A percentile compares a stretch with the other conserved stretches of the same genome.
phyloP scores from a whole-genome alignment of 176 grass and related monocot genomes.

The Alloteropsis semialata region DNA sequence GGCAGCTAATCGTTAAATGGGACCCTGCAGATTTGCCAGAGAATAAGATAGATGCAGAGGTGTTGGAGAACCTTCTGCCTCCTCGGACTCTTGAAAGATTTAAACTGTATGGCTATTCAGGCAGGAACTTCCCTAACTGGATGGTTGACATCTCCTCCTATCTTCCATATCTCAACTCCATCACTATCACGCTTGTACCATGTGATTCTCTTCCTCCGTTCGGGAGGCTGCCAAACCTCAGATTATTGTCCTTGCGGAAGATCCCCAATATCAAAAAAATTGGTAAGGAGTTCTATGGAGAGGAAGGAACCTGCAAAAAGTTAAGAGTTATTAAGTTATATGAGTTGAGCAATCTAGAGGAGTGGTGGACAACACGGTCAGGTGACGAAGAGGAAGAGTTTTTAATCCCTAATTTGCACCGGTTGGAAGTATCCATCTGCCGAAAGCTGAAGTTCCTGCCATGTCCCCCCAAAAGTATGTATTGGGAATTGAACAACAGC shows the following conservation, averaged over 20 bases:
- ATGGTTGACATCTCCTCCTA: background rate
- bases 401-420: conserved; percentile 16
- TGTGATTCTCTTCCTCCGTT: background rate
- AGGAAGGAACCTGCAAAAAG: background rate
- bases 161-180: background rate
- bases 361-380: conserved; percentile 4
- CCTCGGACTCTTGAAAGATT: background rate
- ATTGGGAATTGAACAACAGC: too few species aligned
- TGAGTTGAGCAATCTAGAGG: background rate
- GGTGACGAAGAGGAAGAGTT: background rate
- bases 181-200: accelerated
- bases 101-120: accelerated
- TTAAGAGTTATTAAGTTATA: background rate
- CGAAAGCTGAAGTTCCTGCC: conserved; percentile 19
- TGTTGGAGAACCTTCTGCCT: background rate
- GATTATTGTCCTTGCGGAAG: accelerated
- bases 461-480: background rate
- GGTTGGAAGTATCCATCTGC: accelerated
- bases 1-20: background rate
- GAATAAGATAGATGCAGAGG: background rate
- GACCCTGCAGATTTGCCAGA: accelerated
- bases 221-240: background rate
- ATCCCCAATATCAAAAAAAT: background rate
- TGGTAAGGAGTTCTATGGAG: background rate
- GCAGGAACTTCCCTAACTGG: background rate